Conservation (phyloP, 495 filamentous ascomycete species). For the Sporormia fimetaria region DNA sequence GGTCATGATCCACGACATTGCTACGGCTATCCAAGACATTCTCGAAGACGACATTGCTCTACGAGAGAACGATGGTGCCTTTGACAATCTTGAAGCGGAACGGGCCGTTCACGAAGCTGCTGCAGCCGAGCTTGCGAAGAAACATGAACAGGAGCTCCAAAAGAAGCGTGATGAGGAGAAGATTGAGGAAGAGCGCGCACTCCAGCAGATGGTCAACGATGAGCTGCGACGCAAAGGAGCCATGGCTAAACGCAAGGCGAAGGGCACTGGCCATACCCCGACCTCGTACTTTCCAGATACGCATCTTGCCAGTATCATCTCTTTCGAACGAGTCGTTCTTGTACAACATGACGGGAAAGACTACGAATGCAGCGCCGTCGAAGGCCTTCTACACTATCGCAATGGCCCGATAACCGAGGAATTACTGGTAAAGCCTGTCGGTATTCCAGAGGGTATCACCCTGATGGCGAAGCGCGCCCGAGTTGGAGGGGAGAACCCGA, state of each 20-base stretch:
- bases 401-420: constrained; percentile 25
- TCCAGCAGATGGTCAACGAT: constrained; percentile 66
- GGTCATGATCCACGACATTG: constrained; percentile 85
- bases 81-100: constrained; percentile 86
- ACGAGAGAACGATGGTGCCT: constrained; percentile 54
- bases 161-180: constrained; percentile 42
- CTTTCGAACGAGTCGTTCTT: constrained; percentile 60
- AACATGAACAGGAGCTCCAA: constrained; percentile 35
- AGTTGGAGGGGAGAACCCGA: constrained; percentile 46
- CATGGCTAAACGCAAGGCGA: constrained; percentile 25
- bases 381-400: constrained; percentile 12
- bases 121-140: constrained; percentile 39
- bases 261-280: constrained; percentile 26
- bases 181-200: constrained; percentile 60
- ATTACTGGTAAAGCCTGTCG: constrained; percentile 24
- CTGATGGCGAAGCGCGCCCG: constrained; percentile 61
- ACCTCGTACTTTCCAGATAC: constrained; percentile 29
- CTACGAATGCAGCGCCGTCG: constrained; percentile 18
- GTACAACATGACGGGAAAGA: constrained; percentile 14
- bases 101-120: constrained; percentile 57
- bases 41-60: constrained; percentile 75
- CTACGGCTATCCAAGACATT: constrained; percentile 70
- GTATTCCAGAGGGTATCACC: constrained; percentile 34
- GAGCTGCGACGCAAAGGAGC: constrained; percentile 52
- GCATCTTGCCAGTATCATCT: constrained; percentile 37